Evolutionary conservation across 2,329 filamentous ascomycete genomes (phyloP).

Genomic region (Pleomassaria siparia): DNA sequence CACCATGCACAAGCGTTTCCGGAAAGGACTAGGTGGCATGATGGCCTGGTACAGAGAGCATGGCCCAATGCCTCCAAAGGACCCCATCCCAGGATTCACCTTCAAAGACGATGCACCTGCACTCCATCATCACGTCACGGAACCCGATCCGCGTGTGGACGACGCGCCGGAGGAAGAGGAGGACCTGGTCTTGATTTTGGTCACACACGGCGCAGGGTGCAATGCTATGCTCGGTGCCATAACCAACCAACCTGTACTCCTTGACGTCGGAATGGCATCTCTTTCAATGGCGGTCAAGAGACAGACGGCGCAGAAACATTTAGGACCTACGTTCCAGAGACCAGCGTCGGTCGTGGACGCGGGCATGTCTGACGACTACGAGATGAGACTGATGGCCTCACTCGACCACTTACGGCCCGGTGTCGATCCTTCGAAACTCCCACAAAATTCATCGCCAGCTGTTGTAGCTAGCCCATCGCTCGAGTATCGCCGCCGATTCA

Average conservation of each 20-base stretch:
- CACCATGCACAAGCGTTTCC: conserved; percentile 88
- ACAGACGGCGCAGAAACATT: conserved; percentile 29
- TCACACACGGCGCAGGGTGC: conserved; percentile 94
- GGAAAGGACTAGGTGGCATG: conserved; percentile 74
- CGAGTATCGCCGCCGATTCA: conserved; percentile 27
- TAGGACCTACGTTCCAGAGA: conserved; percentile 28
- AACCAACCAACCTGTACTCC: conserved; percentile 84
- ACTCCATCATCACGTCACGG: conserved; percentile 20
- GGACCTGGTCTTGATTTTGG: conserved; percentile 76
- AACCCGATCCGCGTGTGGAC: conserved; percentile 38
- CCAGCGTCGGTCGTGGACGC: conserved; percentile 46
- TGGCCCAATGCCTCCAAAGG: conserved; percentile 39
- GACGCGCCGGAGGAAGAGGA: conserved; percentile 47
- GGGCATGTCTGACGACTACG: conserved; percentile 62
- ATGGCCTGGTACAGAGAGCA: conserved; percentile 76
- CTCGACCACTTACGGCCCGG: conserved; percentile 69
- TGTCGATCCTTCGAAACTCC: conserved; percentile 42
- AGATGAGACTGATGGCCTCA: conserved; percentile 72
- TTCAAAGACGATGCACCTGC: conserved; percentile 31
- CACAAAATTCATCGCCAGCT: conserved; percentile 34
- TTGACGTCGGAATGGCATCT: conserved; percentile 87
- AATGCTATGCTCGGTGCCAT: conserved; percentile 93
- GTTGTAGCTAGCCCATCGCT: conserved; percentile 27
- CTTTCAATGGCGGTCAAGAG: conserved; percentile 73
- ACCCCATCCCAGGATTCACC: conserved; percentile 35